phyloP scores from a whole-genome alignment of 1,284 basidiomycete genomes.

The Ganoderma lingzhi region DNA sequence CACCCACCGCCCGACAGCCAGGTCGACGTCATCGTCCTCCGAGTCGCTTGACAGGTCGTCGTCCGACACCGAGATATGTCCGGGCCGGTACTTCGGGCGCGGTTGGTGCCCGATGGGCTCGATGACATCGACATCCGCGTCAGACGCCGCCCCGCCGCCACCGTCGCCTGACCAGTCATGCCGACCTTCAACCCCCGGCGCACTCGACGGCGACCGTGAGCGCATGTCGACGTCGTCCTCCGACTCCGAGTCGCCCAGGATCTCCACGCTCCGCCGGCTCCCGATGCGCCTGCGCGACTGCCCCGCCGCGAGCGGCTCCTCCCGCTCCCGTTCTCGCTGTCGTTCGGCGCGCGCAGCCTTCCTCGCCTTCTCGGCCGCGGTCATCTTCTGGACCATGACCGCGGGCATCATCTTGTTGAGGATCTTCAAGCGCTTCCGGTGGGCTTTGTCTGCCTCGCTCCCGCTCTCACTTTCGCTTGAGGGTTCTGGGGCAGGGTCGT shows the following conservation, averaged over 20 bases:
- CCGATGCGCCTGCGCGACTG: constrained; percentile 34
- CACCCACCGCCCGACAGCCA: constrained; percentile 8
- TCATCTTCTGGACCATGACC: constrained; percentile 24
- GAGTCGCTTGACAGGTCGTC: constrained; percentile 3
- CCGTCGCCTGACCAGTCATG: neutral
- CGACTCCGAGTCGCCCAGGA: constrained; percentile 41
- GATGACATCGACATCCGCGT: constrained; percentile 12
- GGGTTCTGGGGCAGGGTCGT: constrained; percentile 8
- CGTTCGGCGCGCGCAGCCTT: constrained; percentile 5
- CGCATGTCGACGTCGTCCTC: constrained; percentile 20
- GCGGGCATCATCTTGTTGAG: constrained; percentile 34
- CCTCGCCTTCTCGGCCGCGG: constrained; percentile 4
- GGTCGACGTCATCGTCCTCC: constrained; percentile 17
- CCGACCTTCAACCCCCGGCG: neutral
- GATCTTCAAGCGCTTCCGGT: constrained; percentile 24
- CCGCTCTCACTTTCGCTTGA: constrained; percentile 14
- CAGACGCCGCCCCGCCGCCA: neutral
- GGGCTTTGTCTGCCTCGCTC: neutral
- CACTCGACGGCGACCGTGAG: constrained; percentile 5
- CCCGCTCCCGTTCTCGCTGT: constrained; percentile 9
- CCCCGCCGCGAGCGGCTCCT: constrained; percentile 36
- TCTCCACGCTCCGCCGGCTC: constrained; percentile 24
- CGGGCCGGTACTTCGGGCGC: constrained; percentile 11
- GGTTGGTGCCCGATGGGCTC: constrained; percentile 30
- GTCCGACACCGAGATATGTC: constrained; percentile 12